Percentiles rank a stretch among this genome's conserved stretches.
These are phyloP conservation scores for Exophiala sideris DNA, from an alignment of 2,329 filamentous ascomycete species.

Conservation along the genomic window DNA sequence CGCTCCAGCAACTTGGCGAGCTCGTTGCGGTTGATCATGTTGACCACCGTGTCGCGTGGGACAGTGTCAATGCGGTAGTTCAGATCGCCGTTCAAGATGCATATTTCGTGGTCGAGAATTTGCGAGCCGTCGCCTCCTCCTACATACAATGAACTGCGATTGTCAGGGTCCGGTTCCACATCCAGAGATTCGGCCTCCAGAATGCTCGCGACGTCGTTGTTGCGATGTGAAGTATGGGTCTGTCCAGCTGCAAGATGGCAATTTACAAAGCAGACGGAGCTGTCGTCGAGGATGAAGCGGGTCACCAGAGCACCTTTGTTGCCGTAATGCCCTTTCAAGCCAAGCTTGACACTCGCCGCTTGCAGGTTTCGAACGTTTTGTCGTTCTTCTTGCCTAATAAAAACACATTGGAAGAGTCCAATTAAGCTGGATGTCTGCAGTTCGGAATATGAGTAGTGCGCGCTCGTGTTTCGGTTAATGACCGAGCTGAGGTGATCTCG, in stretches of 20 bases:
- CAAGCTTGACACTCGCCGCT: slow-evolving; percentile 84
- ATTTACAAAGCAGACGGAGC: slow-evolving; percentile 92
- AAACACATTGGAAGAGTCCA: slow-evolving; percentile 92
- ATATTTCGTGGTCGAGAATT: slow-evolving; percentile 97
- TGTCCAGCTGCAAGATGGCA: slow-evolving; percentile 96
- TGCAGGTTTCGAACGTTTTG: slow-evolving; percentile 73
- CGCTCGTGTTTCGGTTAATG: slow-evolving; percentile 78
- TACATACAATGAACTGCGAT: slow-evolving; percentile 73
- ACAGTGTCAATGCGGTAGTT: slow-evolving; percentile 99
- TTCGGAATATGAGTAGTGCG: slow-evolving; percentile 74
- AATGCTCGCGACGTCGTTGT: slow-evolving; percentile 88
- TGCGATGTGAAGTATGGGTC: slow-evolving; percentile 81
- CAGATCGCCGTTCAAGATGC: slow-evolving; percentile 89
- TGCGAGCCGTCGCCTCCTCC: slow-evolving; percentile 93
- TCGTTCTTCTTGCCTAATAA: slow-evolving; percentile 78
- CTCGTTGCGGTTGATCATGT: slow-evolving; percentile 76
- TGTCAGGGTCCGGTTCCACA: slow-evolving; percentile 62
- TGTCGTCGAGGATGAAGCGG: slow-evolving; percentile 91
- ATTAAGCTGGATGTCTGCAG: slow-evolving; percentile 88
- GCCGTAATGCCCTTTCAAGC: slow-evolving; percentile 90
- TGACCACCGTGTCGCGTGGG: slow-evolving; percentile 87
- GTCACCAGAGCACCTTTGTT: slow-evolving; percentile 94
- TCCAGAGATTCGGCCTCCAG: slow-evolving; percentile 77
- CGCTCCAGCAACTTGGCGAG: slow-evolving; percentile 82
- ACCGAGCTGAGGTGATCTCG: slow-evolving; percentile 79